A percentile compares a stretch with the other conserved stretches of the same genome.
Evolutionary conservation across 2,329 filamentous ascomycete species (phyloP).

Genomic region (Alternaria ethzedia): DNA sequence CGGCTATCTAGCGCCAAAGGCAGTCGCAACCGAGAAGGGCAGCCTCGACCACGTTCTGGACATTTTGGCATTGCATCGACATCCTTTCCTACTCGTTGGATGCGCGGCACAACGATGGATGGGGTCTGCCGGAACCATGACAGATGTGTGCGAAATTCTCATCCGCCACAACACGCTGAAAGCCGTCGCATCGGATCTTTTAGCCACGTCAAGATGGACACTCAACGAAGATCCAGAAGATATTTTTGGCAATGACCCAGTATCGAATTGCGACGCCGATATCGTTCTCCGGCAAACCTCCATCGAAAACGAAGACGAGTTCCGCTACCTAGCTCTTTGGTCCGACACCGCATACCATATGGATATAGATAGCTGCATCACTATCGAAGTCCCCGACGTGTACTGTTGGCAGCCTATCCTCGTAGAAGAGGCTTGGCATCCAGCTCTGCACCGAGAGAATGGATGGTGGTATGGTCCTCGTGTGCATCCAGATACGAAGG

Average conservation of each 20-base stretch:
- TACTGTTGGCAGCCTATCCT: constrained; percentile 6
- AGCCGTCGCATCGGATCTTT: background rate
- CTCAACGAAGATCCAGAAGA: background rate
- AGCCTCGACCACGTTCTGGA: background rate
- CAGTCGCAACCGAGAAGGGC: background rate
- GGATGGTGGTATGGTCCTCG: constrained; percentile 11
- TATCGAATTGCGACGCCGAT: background rate
- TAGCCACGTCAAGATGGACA: background rate
- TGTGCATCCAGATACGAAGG: constrained; percentile 2
- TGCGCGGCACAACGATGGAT: background rate
- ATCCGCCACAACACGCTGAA: background rate
- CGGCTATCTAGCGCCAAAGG: background rate
- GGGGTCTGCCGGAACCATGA: background rate
- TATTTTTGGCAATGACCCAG: background rate
- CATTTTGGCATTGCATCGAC: background rate
- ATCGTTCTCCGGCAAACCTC: background rate
- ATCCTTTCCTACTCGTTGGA: background rate
- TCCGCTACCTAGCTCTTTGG: background rate
- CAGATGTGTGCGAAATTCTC: background rate
- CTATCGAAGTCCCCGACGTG: constrained; percentile 1
- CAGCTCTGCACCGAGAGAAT: constrained; percentile 4
- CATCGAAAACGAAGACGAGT: background rate
- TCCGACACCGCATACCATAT: background rate
- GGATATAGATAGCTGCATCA: background rate
- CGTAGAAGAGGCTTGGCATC: constrained; percentile 15